Evolutionary conservation across 345 rosid genomes (phyloP).

Genomic region (Atalantia buxifolia): DNA sequence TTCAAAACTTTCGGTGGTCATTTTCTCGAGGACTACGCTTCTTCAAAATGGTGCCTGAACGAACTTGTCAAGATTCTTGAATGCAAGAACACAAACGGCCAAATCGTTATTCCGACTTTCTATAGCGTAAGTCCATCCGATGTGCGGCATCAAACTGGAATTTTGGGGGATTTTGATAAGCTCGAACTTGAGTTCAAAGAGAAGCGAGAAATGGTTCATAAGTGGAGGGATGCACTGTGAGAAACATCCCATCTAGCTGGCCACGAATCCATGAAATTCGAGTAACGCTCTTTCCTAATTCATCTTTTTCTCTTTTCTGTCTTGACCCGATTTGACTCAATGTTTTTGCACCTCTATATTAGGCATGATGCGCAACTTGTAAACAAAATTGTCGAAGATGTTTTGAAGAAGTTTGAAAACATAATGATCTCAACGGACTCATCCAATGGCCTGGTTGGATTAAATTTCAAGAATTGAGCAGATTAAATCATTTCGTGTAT

Average conservation of each 20-base stretch:
- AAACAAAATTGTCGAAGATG: too few species aligned
- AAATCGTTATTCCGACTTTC: not conserved
- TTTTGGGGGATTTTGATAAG: not conserved
- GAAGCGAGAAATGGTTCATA: not conserved
- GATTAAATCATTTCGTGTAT: not conserved
- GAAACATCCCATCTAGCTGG: not conserved
- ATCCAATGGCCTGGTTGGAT: not conserved
- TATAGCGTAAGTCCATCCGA: rapidly evolving
- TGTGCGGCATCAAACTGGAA: not conserved
- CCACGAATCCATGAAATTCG: not conserved
- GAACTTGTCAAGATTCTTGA: not conserved
- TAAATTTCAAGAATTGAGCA: not conserved
- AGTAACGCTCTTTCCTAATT: not conserved
- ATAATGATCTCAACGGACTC: too few species aligned
- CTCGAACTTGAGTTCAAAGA: not conserved
- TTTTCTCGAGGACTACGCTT: not conserved
- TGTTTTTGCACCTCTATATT: too few species aligned
- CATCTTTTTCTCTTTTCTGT: too few species aligned
- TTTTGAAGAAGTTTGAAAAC: too few species aligned
- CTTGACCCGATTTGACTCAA: too few species aligned
- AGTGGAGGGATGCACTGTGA: not conserved
- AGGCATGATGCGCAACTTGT: too few species aligned
- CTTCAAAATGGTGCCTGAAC: not conserved
- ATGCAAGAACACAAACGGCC: not conserved
- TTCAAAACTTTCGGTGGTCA: not conserved